These are phyloP conservation scores for Lecanicillium sp. DNA, from an alignment of 2,329 filamentous ascomycete genomes.

Conservation along the genomic window DNA sequence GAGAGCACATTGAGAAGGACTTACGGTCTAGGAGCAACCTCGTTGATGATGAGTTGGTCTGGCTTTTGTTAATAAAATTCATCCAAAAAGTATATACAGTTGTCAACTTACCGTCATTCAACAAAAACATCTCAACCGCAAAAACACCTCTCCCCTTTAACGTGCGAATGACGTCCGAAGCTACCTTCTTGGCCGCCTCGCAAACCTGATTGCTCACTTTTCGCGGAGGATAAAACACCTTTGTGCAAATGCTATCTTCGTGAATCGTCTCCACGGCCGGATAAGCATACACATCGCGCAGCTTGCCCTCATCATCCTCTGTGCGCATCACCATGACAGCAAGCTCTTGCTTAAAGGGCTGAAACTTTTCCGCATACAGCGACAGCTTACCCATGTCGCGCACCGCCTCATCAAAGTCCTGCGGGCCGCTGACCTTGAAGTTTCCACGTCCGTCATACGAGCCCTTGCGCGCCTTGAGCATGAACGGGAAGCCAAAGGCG, in stretches of 20 bases:
- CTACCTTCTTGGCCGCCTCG: constrained; percentile 64
- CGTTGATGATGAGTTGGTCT: constrained; percentile 68
- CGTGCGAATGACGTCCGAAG: constrained; percentile 66
- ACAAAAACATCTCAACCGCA: constrained; percentile 91
- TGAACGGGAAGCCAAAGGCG: constrained; percentile 71
- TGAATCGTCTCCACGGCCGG: constrained; percentile 92
- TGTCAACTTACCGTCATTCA: constrained; percentile 49
- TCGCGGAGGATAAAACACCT: constrained; percentile 79
- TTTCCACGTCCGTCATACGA: constrained; percentile 85
- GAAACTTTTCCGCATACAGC: constrained; percentile 86
- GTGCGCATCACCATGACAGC: constrained; percentile 94
- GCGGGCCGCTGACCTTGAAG: constrained; percentile 37
- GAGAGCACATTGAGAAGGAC: too few species aligned
- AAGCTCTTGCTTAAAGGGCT: constrained; percentile 76
- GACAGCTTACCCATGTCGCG: constrained; percentile 60
- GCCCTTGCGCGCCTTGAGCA: constrained; percentile 85
- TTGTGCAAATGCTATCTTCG: constrained; percentile 90
- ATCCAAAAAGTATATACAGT: too few species aligned
- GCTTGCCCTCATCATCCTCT: constrained; percentile 51
- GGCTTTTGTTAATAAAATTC: constrained; percentile 8
- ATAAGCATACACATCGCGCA: constrained; percentile 57
- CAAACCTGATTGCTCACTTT: constrained; percentile 53
- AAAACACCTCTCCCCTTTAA: constrained; percentile 90
- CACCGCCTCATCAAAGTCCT: constrained; percentile 53
- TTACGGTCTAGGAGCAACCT: constrained; percentile 63